Percentiles rank a stretch among this genome's conserved stretches.
These are phyloP conservation scores for Cicer judaicum DNA, from an alignment of 306 rosid species.

Conservation along the genomic window DNA sequence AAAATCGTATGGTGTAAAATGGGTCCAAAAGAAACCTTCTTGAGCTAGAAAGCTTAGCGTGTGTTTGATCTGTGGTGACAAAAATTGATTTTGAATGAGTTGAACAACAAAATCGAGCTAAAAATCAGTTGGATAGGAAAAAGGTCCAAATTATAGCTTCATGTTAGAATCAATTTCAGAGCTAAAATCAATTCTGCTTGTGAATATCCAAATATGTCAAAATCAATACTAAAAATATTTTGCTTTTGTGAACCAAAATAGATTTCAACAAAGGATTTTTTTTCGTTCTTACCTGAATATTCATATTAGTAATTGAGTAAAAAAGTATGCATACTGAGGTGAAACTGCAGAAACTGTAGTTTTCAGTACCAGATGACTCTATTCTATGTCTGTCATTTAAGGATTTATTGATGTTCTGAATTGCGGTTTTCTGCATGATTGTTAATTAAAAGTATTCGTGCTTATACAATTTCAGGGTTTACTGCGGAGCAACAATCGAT, in stretches of 20 bases:
- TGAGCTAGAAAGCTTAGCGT: constrained; percentile 8
- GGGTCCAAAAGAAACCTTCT: constrained; percentile 9
- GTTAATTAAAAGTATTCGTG: background rate
- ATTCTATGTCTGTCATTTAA: background rate
- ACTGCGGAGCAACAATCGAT: constrained; percentile 77
- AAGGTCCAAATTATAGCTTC: too few relatives aligned
- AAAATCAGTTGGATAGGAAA: too few relatives aligned
- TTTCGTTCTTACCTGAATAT: background rate
- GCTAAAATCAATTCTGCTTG: too few relatives aligned
- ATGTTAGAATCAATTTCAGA: too few relatives aligned
- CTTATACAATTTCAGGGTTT: constrained; percentile 63
- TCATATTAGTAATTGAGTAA: constrained; percentile 4
- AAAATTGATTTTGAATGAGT: too few relatives aligned
- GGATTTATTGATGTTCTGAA: constrained; percentile 10
- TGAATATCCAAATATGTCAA: too few relatives aligned
- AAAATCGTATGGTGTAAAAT: background rate
- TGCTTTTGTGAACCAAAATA: background rate
- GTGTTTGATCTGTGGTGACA: too few relatives aligned
- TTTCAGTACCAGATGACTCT: constrained; percentile 12
- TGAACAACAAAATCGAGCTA: too few relatives aligned
- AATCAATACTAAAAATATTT: background rate
- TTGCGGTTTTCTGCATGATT: background rate
- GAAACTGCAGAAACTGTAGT: background rate
- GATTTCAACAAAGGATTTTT: background rate
- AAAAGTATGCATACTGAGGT: constrained; percentile 16